Base-by-base conservation (phyloP, 225 moss, liverwort and hornwort genomes). In the Ulota crispa region DNA sequence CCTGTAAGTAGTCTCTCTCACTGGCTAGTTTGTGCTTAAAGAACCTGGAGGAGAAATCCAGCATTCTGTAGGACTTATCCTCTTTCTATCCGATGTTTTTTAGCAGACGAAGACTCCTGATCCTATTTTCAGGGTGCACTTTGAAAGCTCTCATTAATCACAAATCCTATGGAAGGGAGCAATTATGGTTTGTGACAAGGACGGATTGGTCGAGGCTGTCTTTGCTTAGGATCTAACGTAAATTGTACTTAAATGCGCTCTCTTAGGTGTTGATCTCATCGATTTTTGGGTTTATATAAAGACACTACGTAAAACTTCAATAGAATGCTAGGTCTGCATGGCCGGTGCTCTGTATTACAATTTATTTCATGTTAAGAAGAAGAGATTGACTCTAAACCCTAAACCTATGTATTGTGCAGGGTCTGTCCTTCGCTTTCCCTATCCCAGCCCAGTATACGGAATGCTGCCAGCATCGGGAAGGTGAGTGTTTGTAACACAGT, bases 391-490 rank as follows among this genome's bases (percentile, higher is more conserved):
- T 70, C 60, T 70, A 54, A 64, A 23, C 31, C 23, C 60, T 18
- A 73, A 34, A 61, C 54, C 9, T 4, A 62, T 80, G 36, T 78
- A 43, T 64, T 66, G 43, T 85, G 81, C 90, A 96, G 97, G 97
- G 97, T 82, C 83, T 98, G 75, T 98, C 95, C 12, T 94, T 98
- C 77, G 95, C 95, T 54, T 98, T 98, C 76, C 97, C 97, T 62
- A 98, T 98, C 66, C 97, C 97, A 84, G 87, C 92, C 50, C 98
- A 98, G 81, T 95, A 98, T 76, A 94, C 94, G 52, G 94, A 94
- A 76, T 98, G 93, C 87, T 98, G 95, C 86, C 95, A 95, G 77
- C 83, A 95, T 85, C 92, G 94, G 43, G 95, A 94, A 94, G 96
- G 96, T 93, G 79, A 72, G 71, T 68, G n/a, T 59, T 32, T 7